These are phyloP conservation scores for Prunus fruticosa DNA, from an alignment of 306 rosid genomes.

Conservation along the genomic window DNA sequence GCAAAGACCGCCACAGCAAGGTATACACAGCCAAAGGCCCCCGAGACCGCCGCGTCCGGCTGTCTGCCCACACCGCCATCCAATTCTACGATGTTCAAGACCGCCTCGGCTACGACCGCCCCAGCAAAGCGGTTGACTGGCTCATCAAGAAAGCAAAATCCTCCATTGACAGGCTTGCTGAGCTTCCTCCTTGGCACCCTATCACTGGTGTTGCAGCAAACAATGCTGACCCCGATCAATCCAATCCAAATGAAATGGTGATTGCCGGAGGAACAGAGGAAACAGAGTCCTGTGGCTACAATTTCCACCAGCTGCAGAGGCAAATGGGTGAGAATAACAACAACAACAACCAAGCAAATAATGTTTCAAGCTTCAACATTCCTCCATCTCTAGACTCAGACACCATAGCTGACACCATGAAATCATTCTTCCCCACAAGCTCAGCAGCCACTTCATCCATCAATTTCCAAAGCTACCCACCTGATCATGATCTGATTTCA, in stretches of 20 bases:
- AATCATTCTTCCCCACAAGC: conserved; percentile 59
- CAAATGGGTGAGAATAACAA: conserved; percentile 15
- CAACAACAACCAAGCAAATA: conserved; percentile 21
- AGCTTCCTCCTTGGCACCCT: conserved; percentile 72
- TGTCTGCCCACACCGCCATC: conserved; percentile 84
- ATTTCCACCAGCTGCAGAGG: conserved; percentile 42
- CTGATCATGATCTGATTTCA: conserved; percentile 41
- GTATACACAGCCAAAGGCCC: conserved; percentile 77
- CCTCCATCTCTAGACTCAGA: conserved; percentile 35
- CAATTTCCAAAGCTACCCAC: conserved; percentile 55
- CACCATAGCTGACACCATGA: conserved; percentile 44
- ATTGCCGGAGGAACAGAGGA: conserved; percentile 34
- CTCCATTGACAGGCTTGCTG: conserved; percentile 69
- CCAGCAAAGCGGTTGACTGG: conserved; percentile 91
- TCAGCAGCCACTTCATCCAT: conserved; percentile 44
- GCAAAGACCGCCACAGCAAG: conserved; percentile 80
- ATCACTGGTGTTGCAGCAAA: conserved; percentile 20
- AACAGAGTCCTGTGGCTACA: conserved; percentile 67
- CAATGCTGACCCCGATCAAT: neutral
- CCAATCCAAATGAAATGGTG: conserved; percentile 39
- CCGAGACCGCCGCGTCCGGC: conserved; percentile 64
- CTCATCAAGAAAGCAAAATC: conserved; percentile 74
- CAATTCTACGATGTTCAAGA: conserved; percentile 89
- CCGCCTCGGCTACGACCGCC: conserved; percentile 77
- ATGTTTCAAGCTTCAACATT: conserved; percentile 39